phyloP scores from a whole-genome alignment of 495 filamentous ascomycete genomes.

The Terfezia claveryi region DNA sequence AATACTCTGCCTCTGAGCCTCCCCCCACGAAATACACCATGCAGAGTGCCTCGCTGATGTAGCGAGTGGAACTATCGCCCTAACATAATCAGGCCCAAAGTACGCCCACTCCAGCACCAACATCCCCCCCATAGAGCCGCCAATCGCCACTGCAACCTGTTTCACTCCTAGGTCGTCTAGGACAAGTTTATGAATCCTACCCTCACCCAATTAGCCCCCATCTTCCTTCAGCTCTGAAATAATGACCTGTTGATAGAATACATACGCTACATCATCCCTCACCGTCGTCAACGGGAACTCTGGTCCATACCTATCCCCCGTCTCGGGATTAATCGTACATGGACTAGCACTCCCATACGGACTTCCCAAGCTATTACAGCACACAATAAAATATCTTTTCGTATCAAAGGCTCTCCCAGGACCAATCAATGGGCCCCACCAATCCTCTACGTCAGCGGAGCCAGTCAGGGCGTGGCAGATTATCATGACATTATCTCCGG shows the following conservation, averaged over 20 bases:
- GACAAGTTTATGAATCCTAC: constrained; percentile 69
- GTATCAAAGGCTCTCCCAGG: constrained; percentile 80
- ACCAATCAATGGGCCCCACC: constrained; percentile 91
- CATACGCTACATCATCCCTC: constrained; percentile 81
- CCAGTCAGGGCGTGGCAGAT: constrained; percentile 95
- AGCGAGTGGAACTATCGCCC: constrained; percentile 76
- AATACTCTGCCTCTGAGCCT: constrained; percentile 92
- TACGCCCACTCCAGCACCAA: constrained; percentile 91
- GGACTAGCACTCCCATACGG: constrained; percentile 93
- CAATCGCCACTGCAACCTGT: constrained; percentile 72
- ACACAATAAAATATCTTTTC: constrained; percentile 80
- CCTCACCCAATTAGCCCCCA: constrained; percentile 8
- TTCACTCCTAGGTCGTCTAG: constrained; percentile 74
- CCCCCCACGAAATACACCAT: constrained; percentile 99
- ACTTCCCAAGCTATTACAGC: constrained; percentile 88
- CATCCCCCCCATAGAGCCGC: constrained; percentile 98
- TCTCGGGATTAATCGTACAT: constrained; percentile 55
- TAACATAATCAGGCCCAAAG: constrained; percentile 84
- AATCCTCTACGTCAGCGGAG: constrained; percentile 87
- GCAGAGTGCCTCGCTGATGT: constrained; percentile 88
- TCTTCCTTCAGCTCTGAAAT: too few relatives aligned
- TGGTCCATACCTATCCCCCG: constrained; percentile 60
- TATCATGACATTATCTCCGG: constrained; percentile 75
- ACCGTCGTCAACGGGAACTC: constrained; percentile 93
- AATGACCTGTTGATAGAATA: not conserved